Evolutionary conservation across 129 eudicot species (phyloP).

Genomic region (Chrysanthemum seticuspe): DNA sequence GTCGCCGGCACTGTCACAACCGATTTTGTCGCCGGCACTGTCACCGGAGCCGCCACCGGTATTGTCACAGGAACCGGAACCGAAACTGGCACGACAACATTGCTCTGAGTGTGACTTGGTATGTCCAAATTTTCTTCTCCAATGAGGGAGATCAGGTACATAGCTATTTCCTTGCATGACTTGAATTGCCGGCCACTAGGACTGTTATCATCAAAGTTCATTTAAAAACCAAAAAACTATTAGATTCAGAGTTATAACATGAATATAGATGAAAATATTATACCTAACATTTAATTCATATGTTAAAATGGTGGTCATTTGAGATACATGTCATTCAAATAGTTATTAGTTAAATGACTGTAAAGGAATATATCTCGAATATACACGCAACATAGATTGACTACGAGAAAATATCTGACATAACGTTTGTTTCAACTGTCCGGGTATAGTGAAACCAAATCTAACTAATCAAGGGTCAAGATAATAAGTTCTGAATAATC

Average conservation of each 20-base stretch:
- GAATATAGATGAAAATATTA: not conserved
- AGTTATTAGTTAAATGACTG: not conserved
- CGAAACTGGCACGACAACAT: not conserved
- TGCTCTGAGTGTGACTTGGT: slow-evolving; percentile 20
- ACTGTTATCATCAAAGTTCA: slow-evolving; percentile 49
- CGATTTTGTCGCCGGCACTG: no score
- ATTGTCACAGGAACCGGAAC: no score
- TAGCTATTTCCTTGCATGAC: slow-evolving; percentile 78
- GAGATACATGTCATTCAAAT: slow-evolving; percentile 4
- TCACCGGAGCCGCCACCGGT: no score
- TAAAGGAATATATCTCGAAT: not conserved
- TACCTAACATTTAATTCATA: not conserved
- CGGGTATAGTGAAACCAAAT: not conserved
- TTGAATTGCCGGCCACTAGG: slow-evolving; percentile 81
- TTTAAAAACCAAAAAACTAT: slow-evolving; percentile 21
- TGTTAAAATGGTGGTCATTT: not conserved
- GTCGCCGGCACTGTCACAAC: no score
- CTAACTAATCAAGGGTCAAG: no score
- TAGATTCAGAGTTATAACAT: slow-evolving; percentile 7
- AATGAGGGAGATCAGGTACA: slow-evolving; percentile 64
- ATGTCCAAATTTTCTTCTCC: slow-evolving; percentile 44
- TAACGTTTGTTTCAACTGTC: not conserved
- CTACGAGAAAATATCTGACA: not conserved
- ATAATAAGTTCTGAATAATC: not conserved
- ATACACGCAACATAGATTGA: not conserved